A percentile compares a stretch with the other conserved stretches of the same genome.
phyloP scores from a whole-genome alignment of 2,329 filamentous ascomycete genomes.

The Aspergillus candidus region DNA sequence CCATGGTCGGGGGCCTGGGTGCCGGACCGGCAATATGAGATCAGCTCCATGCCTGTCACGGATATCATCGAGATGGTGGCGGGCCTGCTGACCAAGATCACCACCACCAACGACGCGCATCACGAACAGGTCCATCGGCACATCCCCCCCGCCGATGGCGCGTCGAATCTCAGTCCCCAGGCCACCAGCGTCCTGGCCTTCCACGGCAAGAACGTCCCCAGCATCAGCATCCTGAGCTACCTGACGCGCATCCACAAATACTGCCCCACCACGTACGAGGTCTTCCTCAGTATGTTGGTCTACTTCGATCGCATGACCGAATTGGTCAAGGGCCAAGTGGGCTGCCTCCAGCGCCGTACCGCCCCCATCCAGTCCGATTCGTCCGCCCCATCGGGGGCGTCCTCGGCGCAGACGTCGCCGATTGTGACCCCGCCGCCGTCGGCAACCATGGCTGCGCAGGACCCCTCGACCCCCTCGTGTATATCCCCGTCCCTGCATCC shows the following conservation, averaged over 20 bases:
- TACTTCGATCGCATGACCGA: conserved; percentile 99
- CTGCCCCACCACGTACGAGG: conserved; percentile 96
- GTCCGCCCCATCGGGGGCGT: conserved; percentile 15
- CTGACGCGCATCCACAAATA: conserved; percentile 96
- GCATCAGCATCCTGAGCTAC: conserved; percentile 94
- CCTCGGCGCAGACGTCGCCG: conserved; percentile 19
- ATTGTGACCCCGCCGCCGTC: conserved; percentile 36
- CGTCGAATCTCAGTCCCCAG: conserved; percentile 55
- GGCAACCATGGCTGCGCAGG: conserved; percentile 28
- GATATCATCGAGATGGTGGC: conserved; percentile 99
- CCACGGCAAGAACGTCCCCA: conserved; percentile 95
- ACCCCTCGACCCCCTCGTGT: conserved; percentile 26
- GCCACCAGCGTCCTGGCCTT: conserved; percentile 81
- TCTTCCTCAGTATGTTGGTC: conserved; percentile 88
- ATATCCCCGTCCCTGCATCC: conserved; percentile 29
- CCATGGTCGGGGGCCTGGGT: conserved; percentile 38
- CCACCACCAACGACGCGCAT: conserved; percentile 88
- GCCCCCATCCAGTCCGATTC: conserved; percentile 12
- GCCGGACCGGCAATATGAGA: conserved; percentile 70
- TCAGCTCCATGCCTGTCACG: conserved; percentile 92
- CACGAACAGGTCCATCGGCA: conserved; percentile 83
- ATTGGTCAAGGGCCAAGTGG: conserved; percentile 72
- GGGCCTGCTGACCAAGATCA: conserved; percentile 92
- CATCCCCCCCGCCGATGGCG: conserved; percentile 55
- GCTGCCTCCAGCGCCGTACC: conserved; percentile 44